Percentiles rank a stretch among this genome's conserved stretches.
Conservation (phyloP, 2,329 filamentous ascomycete species). For the Aspergillus oerlinghausenensis region DNA sequence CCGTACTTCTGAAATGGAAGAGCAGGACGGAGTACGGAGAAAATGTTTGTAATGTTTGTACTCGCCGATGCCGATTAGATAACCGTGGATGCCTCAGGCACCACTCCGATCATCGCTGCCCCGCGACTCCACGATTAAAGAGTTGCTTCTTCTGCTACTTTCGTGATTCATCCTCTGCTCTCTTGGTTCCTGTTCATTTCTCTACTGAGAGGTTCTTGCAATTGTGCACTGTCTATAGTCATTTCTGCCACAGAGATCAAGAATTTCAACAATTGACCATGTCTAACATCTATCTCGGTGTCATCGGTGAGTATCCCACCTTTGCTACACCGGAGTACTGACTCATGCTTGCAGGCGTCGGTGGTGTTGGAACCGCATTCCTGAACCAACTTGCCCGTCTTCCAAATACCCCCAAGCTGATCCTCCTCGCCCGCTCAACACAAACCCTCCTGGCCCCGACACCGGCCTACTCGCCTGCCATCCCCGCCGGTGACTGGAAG, state of each 20-base stretch:
- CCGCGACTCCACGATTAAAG: not conserved
- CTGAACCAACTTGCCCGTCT: conserved; percentile 72
- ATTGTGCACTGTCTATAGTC: not conserved
- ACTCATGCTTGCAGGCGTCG: conserved; percentile 59
- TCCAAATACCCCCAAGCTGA: conserved; percentile 66
- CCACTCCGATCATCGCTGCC: not conserved
- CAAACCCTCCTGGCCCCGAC: conserved; percentile 72
- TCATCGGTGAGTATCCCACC: conserved; percentile 32
- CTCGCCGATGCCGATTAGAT: not conserved
- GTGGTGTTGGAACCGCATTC: conserved; percentile 90
- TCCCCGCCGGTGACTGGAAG: conserved; percentile 56
- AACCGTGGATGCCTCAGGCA: not conserved
- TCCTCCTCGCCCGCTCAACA: conserved; percentile 81
- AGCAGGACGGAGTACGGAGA: too few species aligned
- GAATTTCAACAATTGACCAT: conserved; percentile 16
- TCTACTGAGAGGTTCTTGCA: not conserved
- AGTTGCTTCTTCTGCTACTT: not conserved
- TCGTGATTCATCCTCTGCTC: not conserved
- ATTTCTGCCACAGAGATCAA: not conserved
- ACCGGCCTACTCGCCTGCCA: conserved; percentile 61
- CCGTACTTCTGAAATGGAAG: not conserved
- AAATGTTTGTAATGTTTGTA: too few species aligned
- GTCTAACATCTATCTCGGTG: conserved; percentile 40
- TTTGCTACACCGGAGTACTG: not conserved
- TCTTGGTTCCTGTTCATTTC: not conserved